phyloP scores from a whole-genome alignment of 2,329 filamentous ascomycete genomes.

The Colletotrichum magnum region DNA sequence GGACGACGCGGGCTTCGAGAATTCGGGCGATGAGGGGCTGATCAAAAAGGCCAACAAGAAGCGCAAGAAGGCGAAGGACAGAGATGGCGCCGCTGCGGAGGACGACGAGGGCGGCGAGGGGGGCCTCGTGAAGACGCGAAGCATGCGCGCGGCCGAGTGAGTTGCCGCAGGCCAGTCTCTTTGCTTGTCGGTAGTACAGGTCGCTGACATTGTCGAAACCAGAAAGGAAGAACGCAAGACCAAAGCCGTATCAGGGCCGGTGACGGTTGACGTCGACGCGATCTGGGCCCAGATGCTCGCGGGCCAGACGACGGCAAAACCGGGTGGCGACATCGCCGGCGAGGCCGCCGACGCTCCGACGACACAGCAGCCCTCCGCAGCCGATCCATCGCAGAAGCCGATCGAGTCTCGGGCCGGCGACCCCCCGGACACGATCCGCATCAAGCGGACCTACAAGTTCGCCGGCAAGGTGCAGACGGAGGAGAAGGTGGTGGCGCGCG shows the following conservation, averaged over 20 bases:
- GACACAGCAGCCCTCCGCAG: not conserved
- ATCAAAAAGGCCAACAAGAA: constrained; percentile 73
- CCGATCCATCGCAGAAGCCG: constrained; percentile 16
- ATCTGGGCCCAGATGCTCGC: constrained; percentile 78
- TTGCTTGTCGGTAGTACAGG: not conserved
- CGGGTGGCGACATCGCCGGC: constrained; percentile 32
- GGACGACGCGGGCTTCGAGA: constrained; percentile 69
- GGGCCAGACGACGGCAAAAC: constrained; percentile 46
- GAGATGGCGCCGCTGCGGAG: constrained; percentile 51
- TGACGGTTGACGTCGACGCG: constrained; percentile 80
- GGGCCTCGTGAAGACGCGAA: constrained; percentile 79
- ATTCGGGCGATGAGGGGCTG: constrained; percentile 81
- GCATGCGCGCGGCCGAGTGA: constrained; percentile 76
- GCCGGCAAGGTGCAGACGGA: constrained; percentile 80
- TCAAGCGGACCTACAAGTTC: constrained; percentile 82
- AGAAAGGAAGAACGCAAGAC: constrained; percentile 72
- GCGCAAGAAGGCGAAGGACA: constrained; percentile 58
- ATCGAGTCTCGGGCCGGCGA: constrained; percentile 44
- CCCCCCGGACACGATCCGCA: constrained; percentile 65
- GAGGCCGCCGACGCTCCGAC: constrained; percentile 20
- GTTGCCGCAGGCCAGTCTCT: constrained; percentile 42
- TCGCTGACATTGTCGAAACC: not conserved
- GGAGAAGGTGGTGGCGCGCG: constrained; percentile 76
- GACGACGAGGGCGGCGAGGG: constrained; percentile 72
- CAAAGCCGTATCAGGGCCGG: constrained; percentile 66